Evolutionary conservation across 1,284 basidiomycete genomes (phyloP).

Genomic region (Cryptococcus sp.): DNA sequence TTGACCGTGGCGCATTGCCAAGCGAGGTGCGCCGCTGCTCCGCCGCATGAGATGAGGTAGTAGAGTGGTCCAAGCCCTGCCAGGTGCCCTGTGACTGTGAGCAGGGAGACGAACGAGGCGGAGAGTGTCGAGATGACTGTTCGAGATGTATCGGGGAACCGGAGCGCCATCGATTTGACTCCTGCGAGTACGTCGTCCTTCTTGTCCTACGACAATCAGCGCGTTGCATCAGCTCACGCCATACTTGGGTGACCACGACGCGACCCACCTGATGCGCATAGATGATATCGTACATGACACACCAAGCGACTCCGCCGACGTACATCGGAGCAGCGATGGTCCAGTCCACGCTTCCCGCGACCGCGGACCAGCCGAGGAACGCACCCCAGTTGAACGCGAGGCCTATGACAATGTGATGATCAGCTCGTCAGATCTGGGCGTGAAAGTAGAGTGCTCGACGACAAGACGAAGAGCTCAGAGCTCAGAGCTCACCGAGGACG

Average conservation of each 20-base stretch:
- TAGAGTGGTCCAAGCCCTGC: constrained; percentile 76
- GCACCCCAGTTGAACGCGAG: constrained; percentile 98
- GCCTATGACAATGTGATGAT: constrained; percentile 57
- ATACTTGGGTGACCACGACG: not conserved
- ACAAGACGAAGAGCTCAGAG: not conserved
- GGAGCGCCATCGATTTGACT: constrained; percentile 90
- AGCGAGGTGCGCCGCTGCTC: constrained; percentile 75
- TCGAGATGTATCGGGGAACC: constrained; percentile 76
- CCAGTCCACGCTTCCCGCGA: constrained; percentile 83
- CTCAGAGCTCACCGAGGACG: constrained; percentile 69
- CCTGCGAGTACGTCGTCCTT: constrained; percentile 82
- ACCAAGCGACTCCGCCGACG: constrained; percentile 87
- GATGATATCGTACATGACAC: constrained; percentile 94
- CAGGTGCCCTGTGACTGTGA: constrained; percentile 76
- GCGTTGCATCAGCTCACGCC: not conserved
- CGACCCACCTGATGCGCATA: constrained; percentile 88
- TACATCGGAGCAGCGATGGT: constrained; percentile 82
- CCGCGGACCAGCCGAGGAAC: constrained; percentile 92
- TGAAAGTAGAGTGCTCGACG: not conserved
- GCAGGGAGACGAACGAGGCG: constrained; percentile 69
- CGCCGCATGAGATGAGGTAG: constrained; percentile 69
- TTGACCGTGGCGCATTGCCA: constrained; percentile 78
- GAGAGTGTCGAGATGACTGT: constrained; percentile 77
- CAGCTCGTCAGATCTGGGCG: too few relatives aligned
- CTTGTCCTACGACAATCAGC: constrained; percentile 70